These are phyloP conservation scores for Erigeron philadelphicus DNA, from an alignment of 140 eudicot species.

Conservation along the genomic window DNA sequence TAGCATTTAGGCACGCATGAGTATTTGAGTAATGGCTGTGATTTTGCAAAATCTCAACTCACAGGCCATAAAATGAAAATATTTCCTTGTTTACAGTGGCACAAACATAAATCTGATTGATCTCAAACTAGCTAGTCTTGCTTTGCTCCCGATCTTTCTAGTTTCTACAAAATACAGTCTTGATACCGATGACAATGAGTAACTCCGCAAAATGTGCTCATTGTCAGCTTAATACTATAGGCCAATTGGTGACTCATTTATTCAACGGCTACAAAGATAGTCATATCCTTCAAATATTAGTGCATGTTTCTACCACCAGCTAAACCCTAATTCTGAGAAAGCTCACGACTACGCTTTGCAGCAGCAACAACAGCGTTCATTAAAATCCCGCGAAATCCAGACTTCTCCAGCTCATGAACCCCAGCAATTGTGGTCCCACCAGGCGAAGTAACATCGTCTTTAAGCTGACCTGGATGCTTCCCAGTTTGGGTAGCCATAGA, in stretches of 20 bases:
- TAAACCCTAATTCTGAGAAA: conserved; percentile 47
- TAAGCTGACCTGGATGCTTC: conserved; percentile 96
- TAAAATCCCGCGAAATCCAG: conserved; percentile 81
- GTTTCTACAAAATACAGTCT: background rate
- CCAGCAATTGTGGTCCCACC: conserved; percentile 98
- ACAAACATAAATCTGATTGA: background rate
- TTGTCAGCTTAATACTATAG: background rate
- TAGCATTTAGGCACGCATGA: too few species aligned
- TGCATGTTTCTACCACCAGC: background rate
- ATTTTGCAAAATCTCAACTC: background rate
- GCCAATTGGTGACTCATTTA: background rate
- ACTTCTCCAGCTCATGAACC: conserved; percentile 81
- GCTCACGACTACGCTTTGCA: conserved; percentile 74
- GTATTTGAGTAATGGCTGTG: too few species aligned
- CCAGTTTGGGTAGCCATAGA: conserved; percentile 63
- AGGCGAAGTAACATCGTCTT: conserved; percentile 95
- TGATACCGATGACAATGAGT: background rate
- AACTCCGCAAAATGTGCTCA: conserved; percentile 15
- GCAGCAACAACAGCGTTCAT: conserved; percentile 99
- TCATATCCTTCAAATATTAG: background rate
- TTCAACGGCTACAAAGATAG: conserved; percentile 12
- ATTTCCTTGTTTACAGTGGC: background rate
- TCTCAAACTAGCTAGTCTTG: background rate
- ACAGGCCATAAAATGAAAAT: background rate
- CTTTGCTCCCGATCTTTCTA: background rate